phyloP scores from a whole-genome alignment of 352 stramenopile genomes.

The Pythium pectinolyticum region DNA sequence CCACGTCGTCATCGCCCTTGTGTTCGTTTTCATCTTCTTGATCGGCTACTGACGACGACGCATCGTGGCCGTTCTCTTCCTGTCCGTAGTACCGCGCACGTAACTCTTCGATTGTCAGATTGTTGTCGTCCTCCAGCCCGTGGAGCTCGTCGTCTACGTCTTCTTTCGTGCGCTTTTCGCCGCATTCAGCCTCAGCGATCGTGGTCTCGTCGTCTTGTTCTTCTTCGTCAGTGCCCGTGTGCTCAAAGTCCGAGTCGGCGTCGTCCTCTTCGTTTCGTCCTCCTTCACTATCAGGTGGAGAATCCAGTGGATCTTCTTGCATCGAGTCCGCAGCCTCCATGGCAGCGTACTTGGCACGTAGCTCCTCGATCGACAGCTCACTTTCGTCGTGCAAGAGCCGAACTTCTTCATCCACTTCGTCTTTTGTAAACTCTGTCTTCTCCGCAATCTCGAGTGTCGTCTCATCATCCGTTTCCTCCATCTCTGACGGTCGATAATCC shows the following conservation, averaged over 20 bases:
- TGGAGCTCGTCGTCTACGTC: conserved; percentile 68
- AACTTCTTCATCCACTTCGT: conserved; percentile 82
- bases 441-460: conserved; percentile 91
- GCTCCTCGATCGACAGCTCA: conserved; percentile 91
- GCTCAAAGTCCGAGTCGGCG: conserved; percentile 13
- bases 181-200: conserved; percentile 72
- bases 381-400: conserved; percentile 85
- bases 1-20: neutral
- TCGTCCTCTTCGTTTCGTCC: conserved; percentile 11
- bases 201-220: conserved; percentile 68
- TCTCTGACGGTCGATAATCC: conserved; percentile 37
- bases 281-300: neutral
- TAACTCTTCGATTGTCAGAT: conserved; percentile 90
- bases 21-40: neutral
- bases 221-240: conserved; percentile 26
- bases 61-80: conserved; percentile 5
- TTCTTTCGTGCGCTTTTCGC: conserved; percentile 26
- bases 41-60: neutral
- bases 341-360: conserved; percentile 48
- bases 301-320: neutral
- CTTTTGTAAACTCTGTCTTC: conserved; percentile 35
- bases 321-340: conserved; percentile 18
- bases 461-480: conserved; percentile 81
- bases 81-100: conserved; percentile 54
- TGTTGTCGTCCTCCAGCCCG: conserved; percentile 74